Base-by-base conservation (phyloP, 495 filamentous ascomycete genomes). In the Neurospora cerealis region DNA sequence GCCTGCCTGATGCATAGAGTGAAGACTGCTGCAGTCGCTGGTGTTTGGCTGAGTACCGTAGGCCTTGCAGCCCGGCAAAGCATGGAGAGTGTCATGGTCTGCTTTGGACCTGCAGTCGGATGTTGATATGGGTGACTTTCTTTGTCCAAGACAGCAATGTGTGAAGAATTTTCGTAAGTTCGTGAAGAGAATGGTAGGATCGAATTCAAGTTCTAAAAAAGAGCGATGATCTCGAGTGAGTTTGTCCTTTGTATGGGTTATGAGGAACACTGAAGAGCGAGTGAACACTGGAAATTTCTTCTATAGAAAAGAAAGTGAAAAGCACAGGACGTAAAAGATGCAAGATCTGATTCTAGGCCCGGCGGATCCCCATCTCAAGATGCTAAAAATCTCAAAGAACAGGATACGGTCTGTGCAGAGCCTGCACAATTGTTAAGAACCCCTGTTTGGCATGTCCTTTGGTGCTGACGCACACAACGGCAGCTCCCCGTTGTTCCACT, bases 21-120 rank as follows among this genome's bases (percentile, higher is more conserved):
- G 10, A 71, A 71, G 70, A 77, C 72, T 13, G 73, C 42, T 41
- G 66, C 54, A 62, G 28, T n/a, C 54, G 71, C 34, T 32, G 71
- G 24, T 24, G 72, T 73, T 36, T 40, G 46, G 44, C 36, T 15
- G 69, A 36, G 54, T 6, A 72, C 17, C 4, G 75, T 75, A 4
- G 74, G 72, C 39, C 76, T 74, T 42, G 73, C 41, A 36, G 78
- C 75, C 21, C 77, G 78, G 73, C 72, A 76, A 70, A 73, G 72
- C 36, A 77, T 44, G 8, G 74, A 70, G 24, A 81, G 70, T 5
- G 74, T 72, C 79, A 80, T 81, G 62, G 66, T 66, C 54, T 66
- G 28, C 54, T 66, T 60, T 34, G 13, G 24, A 34, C 54, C 54
- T 66, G 54, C 54, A 66, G 54, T 19, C 54, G 28, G 13, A 28